Evolutionary conservation across 2,329 filamentous ascomycete species (phyloP).

Genomic region (Aotearoamyces nothofagi): DNA sequence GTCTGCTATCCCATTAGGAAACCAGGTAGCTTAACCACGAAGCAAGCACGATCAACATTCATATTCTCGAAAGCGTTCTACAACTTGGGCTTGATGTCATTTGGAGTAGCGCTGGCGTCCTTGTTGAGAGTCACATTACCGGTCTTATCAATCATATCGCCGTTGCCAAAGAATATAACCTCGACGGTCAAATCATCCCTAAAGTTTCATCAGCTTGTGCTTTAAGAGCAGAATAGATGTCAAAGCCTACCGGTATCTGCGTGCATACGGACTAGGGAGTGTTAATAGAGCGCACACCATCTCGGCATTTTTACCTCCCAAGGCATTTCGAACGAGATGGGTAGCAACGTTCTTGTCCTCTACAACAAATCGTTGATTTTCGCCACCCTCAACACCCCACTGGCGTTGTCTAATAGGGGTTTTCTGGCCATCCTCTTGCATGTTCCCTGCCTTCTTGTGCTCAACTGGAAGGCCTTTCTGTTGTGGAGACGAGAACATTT

Average conservation of each 20-base stretch:
- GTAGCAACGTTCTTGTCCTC: slow-evolving; percentile 95
- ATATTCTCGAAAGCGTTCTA: too few species aligned
- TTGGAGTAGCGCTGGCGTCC: slow-evolving; percentile 55
- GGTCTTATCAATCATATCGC: slow-evolving; percentile 52
- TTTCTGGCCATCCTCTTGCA: slow-evolving; percentile 52
- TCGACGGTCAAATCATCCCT: slow-evolving; percentile 94
- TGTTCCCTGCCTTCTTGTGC: slow-evolving; percentile 27
- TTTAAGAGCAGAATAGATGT: not conserved
- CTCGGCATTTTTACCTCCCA: slow-evolving; percentile 85
- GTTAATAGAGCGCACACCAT: slow-evolving; percentile 88
- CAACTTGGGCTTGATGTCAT: slow-evolving; percentile 18
- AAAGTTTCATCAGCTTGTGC: slow-evolving; percentile 7
- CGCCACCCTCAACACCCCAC: slow-evolving; percentile 66
- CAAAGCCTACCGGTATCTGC: slow-evolving; percentile 63
- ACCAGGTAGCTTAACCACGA: not conserved
- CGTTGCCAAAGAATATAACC: slow-evolving; percentile 94
- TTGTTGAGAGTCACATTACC: slow-evolving; percentile 73
- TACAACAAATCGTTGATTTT: slow-evolving; percentile 75
- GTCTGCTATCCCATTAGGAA: slow-evolving; percentile 1
- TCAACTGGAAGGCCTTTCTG: slow-evolving; percentile 59
- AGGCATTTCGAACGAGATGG: slow-evolving; percentile 85
- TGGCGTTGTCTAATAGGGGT: slow-evolving; percentile 80
- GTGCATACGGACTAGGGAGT: slow-evolving; percentile 77
- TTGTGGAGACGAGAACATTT: slow-evolving; percentile 39
- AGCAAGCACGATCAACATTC: too few species aligned